Evolutionary conservation across 2,329 filamentous ascomycete species (phyloP).

Genomic region (Shiraia sp.): DNA sequence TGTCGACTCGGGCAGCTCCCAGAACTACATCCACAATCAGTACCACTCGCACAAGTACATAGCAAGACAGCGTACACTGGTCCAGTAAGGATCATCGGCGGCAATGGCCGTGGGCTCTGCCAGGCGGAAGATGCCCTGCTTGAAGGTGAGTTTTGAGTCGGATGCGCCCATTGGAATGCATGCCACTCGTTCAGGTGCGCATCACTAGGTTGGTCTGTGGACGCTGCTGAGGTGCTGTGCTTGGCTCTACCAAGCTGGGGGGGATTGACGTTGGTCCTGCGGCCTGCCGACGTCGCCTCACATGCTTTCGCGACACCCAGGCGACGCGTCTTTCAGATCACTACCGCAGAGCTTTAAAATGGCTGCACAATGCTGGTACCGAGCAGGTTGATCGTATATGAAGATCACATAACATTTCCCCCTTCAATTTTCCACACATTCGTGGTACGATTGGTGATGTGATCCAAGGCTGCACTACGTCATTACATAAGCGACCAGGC

Average conservation of each 20-base stretch:
- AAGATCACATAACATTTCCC: too few species aligned
- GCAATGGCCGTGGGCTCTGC: slow-evolving; percentile 90
- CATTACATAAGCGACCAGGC: slow-evolving; percentile 15
- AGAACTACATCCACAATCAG: slow-evolving; percentile 67
- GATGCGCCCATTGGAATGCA: slow-evolving; percentile 81
- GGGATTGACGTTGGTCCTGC: slow-evolving; percentile 24
- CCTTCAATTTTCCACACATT: too few species aligned
- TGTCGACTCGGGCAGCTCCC: slow-evolving; percentile 92
- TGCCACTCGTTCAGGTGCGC: slow-evolving; percentile 33
- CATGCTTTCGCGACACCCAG: slow-evolving; percentile 21
- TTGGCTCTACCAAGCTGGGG: slow-evolving; percentile 8
- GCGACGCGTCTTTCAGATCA: slow-evolving; percentile 8
- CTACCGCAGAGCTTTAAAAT: too few species aligned
- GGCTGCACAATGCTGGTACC: too few species aligned
- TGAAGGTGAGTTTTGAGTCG: slow-evolving; percentile 98
- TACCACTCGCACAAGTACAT: slow-evolving; percentile 6
- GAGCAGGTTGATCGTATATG: too few species aligned
- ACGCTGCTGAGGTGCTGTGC: neutral
- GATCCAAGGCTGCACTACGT: too few species aligned
- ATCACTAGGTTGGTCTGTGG: slow-evolving; percentile 4
- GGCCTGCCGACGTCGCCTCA: slow-evolving; percentile 28
- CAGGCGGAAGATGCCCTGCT: slow-evolving; percentile 94
- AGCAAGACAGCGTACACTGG: slow-evolving; percentile 64
- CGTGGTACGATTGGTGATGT: too few species aligned
- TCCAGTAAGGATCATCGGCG: slow-evolving; percentile 90